Evolutionary conservation across 2,329 filamentous ascomycete species (phyloP).

Genomic region (Fusarium phyllophilum): DNA sequence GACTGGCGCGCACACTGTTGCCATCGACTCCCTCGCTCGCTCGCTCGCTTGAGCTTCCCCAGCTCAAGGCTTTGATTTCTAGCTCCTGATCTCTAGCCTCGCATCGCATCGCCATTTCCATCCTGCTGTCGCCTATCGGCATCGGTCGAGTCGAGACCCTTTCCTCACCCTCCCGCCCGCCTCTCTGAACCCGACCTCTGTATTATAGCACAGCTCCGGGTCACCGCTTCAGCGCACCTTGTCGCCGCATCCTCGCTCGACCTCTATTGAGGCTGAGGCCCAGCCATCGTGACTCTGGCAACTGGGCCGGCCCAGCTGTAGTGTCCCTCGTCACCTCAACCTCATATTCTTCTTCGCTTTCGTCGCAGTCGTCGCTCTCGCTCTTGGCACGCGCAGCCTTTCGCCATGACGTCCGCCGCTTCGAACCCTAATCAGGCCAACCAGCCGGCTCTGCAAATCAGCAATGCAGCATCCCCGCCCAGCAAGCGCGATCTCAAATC

Average conservation of each 20-base stretch:
- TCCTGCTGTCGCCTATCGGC: conserved; percentile 24
- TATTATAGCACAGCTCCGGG: conserved; percentile 19
- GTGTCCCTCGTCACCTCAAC: conserved; percentile 30
- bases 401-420: conserved; percentile 51
- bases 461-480: conserved; percentile 73
- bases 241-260: conserved; percentile 24
- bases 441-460: conserved; percentile 43
- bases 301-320: conserved; percentile 45
- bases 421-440: conserved; percentile 48
- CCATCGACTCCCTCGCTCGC: conserved; percentile 34
- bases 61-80: conserved; percentile 30
- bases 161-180: background rate
- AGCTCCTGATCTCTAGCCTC: conserved; percentile 34
- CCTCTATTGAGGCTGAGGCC: conserved; percentile 33
- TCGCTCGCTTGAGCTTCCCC: conserved; percentile 26
- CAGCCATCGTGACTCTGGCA: conserved; percentile 42
- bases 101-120: conserved; percentile 18
- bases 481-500: conserved; percentile 89
- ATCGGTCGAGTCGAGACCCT: conserved; percentile 13
- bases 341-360: conserved; percentile 6
- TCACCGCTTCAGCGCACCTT: conserved; percentile 28
- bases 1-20: conserved; percentile 37
- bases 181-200: conserved; percentile 12
- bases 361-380: conserved; percentile 8
- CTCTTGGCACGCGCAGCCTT: conserved; percentile 24